Percentiles rank a stretch among this genome's conserved stretches.
These are phyloP conservation scores for Conringia planisiliqua DNA, from an alignment of 345 rosid genomes.

Conservation along the genomic window DNA sequence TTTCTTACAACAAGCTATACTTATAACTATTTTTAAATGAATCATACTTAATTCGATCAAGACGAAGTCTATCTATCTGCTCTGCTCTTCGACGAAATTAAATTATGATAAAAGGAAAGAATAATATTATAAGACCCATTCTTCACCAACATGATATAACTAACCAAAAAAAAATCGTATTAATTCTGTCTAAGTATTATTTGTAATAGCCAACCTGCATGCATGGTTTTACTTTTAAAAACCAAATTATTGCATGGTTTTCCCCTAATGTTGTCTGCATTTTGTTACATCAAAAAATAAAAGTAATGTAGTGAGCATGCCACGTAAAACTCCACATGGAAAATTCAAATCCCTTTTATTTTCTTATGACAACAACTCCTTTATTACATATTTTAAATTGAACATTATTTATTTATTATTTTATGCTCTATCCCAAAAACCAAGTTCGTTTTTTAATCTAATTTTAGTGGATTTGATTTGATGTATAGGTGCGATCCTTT, in stretches of 20 bases:
- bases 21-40: too few species aligned
- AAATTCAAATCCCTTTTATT: background rate
- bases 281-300: slow-evolving; percentile 1
- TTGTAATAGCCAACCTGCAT: background rate
- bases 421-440: background rate
- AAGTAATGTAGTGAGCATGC: background rate
- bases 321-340: background rate
- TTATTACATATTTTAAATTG: background rate
- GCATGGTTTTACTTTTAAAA: background rate
- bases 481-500: slow-evolving; percentile 28
- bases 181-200: background rate
- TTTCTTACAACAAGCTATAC: background rate
- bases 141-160: too few species aligned
- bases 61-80: too few species aligned
- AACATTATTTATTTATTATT: background rate
- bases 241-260: background rate
- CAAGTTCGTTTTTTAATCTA: background rate
- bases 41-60: too few species aligned
- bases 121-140: too few species aligned
- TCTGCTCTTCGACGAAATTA: too few species aligned
- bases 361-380: background rate
- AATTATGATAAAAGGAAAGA: too few species aligned
- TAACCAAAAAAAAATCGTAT: background rate
- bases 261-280: background rate
- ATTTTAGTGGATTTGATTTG: slow-evolving; percentile 1